Evolutionary conservation across 2,329 filamentous ascomycete genomes (phyloP).

Genomic region (Pseudopyricularia cyperi): DNA sequence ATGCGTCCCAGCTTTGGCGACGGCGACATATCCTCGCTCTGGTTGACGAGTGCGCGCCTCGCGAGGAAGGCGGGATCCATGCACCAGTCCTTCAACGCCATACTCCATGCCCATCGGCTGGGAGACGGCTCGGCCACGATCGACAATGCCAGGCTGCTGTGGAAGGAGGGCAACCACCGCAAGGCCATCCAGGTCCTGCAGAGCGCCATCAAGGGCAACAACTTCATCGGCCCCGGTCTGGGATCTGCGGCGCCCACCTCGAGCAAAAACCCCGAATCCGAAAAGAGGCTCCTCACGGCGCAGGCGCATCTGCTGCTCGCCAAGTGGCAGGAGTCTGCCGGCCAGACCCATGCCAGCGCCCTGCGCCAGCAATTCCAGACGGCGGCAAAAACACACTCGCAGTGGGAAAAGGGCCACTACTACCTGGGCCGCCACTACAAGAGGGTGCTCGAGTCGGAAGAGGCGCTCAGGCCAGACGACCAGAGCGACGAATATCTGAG

Average conservation of each 20-base stretch:
- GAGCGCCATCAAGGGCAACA: constrained; percentile 68
- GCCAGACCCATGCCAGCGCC: constrained; percentile 74
- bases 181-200: constrained; percentile 90
- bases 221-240: constrained; percentile 38
- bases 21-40: constrained; percentile 67
- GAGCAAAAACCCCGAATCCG: constrained; percentile 26
- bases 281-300: constrained; percentile 51
- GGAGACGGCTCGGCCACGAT: constrained; percentile 82
- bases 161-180: constrained; percentile 84
- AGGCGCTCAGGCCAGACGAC: constrained; percentile 59
- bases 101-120: constrained; percentile 74
- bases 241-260: constrained; percentile 21
- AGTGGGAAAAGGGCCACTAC: constrained; percentile 96
- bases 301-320: constrained; percentile 79
- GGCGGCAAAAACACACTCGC: constrained; percentile 54
- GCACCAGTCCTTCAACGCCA: constrained; percentile 85
- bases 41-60: constrained; percentile 74
- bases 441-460: constrained; percentile 85
- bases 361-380: constrained; percentile 73
- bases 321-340: constrained; percentile 94
- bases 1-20: constrained; percentile 53
- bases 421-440: constrained; percentile 96
- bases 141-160: constrained; percentile 84
- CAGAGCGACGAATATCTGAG: constrained; percentile 65
- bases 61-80: constrained; percentile 75